Base-by-base conservation (phyloP, 2,329 filamentous ascomycete species). In the Chaetomium sp. region DNA sequence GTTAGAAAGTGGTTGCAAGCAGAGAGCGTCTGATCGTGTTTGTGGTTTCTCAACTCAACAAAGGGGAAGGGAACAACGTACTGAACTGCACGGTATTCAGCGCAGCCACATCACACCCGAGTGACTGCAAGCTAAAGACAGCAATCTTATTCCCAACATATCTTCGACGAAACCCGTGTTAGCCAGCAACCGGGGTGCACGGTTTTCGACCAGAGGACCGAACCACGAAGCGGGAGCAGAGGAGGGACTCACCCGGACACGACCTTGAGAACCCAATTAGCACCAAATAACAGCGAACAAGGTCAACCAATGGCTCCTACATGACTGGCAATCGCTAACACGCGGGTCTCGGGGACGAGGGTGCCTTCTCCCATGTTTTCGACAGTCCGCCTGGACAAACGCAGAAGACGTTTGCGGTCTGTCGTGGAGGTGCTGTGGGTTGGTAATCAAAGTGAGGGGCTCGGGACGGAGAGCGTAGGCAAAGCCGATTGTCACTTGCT, bases 111-210 rank as follows among this genome's bases (percentile, higher is more conserved):
- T 99, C 92, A 68, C 91, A 96, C 48, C 94, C 94, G 50, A 99
- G 75, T 0, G 88, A 87, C 71, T 99, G 92, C 79, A 99, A 87
- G 62, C 91, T 89, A 68, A 96, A 95, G 1, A 91, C 91, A 43
- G 91, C 91, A 78, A 99, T 96, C 67, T 92, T 96, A 71, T 99
- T 99, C 51, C 94, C 94, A 63, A 99, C 94, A 79, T 96, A 92
- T 69, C 94, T 49, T 6, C 8, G 27, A 5, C 5, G 32, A 12
- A 33, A 8, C 6, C 11, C 11, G 12, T 41, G 51, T 57, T 33
- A 50, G 54, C 47, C 19, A 27, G 19, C 19, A 27, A 27, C 3
- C 19, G 19, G 19, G 37, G 10, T 35, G 43, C 4, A 53, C 5
- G 49, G 27, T 32, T n/a, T 7, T n/a, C 35, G 11, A 9, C 5